These are phyloP conservation scores for Lizanozyma gosingica DNA, from an alignment of 1,139 yeast species.

Conservation along the genomic window DNA sequence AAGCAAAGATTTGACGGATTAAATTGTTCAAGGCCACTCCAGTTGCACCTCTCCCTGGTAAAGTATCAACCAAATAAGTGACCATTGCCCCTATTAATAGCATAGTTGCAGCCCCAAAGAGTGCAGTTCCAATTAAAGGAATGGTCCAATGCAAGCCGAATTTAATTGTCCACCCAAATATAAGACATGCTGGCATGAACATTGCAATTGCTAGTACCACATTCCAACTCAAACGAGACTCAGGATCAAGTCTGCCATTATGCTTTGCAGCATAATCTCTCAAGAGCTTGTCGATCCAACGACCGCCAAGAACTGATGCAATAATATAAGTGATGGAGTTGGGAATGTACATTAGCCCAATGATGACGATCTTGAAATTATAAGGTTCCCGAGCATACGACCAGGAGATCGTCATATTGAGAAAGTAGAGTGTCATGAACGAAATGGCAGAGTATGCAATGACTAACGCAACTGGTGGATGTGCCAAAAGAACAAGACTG, in stretches of 20 bases:
- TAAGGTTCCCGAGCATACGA: conserved; percentile 60
- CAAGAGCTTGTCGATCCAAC: conserved; percentile 63
- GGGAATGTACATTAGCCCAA: conserved; percentile 76
- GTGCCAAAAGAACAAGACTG: conserved; percentile 43
- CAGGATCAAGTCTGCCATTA: conserved; percentile 64
- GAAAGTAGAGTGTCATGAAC: conserved; percentile 61
- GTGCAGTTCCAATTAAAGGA: conserved; percentile 69
- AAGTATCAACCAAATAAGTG: conserved; percentile 73
- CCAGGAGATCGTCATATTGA: conserved; percentile 66
- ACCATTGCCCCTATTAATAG: conserved; percentile 74
- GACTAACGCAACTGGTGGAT: conserved; percentile 69
- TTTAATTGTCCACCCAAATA: conserved; percentile 78
- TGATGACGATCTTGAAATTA: conserved; percentile 52
- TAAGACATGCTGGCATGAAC: conserved; percentile 57
- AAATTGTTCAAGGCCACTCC: conserved; percentile 81
- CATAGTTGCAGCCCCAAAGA: conserved; percentile 81
- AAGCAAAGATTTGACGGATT: conserved; percentile 65
- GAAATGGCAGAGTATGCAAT: conserved; percentile 58
- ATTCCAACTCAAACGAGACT: conserved; percentile 72
- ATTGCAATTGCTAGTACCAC: conserved; percentile 54
- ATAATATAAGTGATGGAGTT: conserved; percentile 69
- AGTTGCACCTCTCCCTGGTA: conserved; percentile 85
- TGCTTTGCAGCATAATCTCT: conserved; percentile 44
- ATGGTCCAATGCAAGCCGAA: conserved; percentile 63
- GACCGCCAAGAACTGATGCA: conserved; percentile 71